phyloP scores from a whole-genome alignment of 164 flowering plant genomes.

The Tinospora cordifolia region DNA sequence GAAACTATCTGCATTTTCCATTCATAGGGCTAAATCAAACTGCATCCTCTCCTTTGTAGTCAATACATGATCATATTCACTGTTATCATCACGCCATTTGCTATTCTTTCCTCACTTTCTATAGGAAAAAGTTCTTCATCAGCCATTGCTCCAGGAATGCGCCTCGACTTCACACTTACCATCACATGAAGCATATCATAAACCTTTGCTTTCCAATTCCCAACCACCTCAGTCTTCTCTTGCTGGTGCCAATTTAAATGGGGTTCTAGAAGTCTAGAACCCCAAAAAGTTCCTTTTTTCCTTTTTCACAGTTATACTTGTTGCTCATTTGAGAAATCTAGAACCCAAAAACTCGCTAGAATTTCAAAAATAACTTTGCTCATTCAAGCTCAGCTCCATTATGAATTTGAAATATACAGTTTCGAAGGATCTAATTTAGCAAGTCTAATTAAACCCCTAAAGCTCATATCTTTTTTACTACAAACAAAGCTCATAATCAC shows the following conservation, averaged over 20 bases:
- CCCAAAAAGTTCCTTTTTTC: too few relatives aligned
- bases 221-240: constrained; percentile 92
- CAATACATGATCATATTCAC: constrained; percentile 59
- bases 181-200: constrained; percentile 96
- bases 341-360: constrained; percentile 1
- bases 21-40: constrained; percentile 77
- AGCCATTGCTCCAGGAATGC: constrained; percentile 98
- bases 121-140: constrained; percentile 94
- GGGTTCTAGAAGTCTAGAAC: constrained; percentile 32
- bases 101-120: constrained; percentile 65
- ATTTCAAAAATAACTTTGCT: not conserved
- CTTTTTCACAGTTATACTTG: not conserved
- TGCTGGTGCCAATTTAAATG: constrained; percentile 95
- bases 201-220: constrained; percentile 89
- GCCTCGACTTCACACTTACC: constrained; percentile 96
- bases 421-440: not conserved
- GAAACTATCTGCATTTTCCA: constrained; percentile 56
- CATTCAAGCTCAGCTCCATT: constrained; percentile 1
- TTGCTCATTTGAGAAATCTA: not conserved
- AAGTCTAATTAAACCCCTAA: not conserved
- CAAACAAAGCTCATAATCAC: not conserved
- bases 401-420: constrained; percentile 6
- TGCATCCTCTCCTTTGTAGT: constrained; percentile 90
- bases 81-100: constrained; percentile 61
- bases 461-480: not conserved